These are phyloP conservation scores for Eimeria maxima DNA, from an alignment of 169 alveolate species.

Conservation along the genomic window DNA sequence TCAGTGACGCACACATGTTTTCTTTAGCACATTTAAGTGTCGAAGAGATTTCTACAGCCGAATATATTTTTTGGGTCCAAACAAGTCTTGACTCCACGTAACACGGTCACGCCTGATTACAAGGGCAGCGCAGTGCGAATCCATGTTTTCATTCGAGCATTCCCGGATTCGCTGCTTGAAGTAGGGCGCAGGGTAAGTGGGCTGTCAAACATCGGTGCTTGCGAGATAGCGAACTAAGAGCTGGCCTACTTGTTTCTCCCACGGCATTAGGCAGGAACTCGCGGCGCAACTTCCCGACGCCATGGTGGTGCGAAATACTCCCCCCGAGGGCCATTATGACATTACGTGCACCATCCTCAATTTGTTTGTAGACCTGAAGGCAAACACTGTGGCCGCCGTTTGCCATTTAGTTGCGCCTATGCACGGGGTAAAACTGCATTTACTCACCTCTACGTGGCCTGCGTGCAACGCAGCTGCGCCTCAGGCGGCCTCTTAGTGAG, in stretches of 20 bases:
- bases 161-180: not conserved
- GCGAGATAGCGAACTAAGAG: not conserved
- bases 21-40: not conserved
- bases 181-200: not conserved
- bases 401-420: not conserved
- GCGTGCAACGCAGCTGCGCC: not conserved
- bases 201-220: not conserved
- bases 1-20: not conserved
- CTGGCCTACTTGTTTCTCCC: constrained; percentile 85
- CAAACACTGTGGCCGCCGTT: not conserved
- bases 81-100: constrained; percentile 84
- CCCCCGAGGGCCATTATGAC: constrained; percentile 91
- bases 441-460: not conserved
- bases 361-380: constrained; percentile 85
- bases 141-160: not conserved
- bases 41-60: constrained; percentile 81
- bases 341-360: constrained; percentile 92
- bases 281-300: constrained; percentile 92
- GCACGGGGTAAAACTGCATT: not conserved
- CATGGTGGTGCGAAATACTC: constrained; percentile 92
- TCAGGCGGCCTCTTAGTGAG: too few species aligned
- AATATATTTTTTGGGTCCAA: constrained; percentile 89
- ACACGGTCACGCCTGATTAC: constrained; percentile 80
- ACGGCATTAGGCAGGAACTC: constrained; percentile 85
- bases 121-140: not conserved